Conservation (phyloP, 805 yeast genomes). For the Barnettozyma populi region DNA sequence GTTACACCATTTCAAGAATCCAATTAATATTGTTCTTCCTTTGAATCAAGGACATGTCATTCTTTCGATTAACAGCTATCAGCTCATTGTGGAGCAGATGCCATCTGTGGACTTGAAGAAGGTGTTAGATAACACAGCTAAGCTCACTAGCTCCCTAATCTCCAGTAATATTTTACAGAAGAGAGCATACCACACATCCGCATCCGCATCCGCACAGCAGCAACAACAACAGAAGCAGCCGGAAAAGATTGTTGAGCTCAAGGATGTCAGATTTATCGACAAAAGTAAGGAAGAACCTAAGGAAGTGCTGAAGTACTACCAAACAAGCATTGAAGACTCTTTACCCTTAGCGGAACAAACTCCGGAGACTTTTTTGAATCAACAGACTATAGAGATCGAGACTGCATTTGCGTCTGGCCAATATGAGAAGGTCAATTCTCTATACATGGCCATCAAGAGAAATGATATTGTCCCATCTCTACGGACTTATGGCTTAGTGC, state of each 20-base stretch:
- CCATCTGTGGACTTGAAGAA: conserved; percentile 10
- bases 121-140: conserved; percentile 2
- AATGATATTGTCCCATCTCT: conserved; percentile 44
- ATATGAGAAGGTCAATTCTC: conserved; percentile 31
- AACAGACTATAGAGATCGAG: conserved; percentile 28
- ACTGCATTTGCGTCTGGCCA: conserved; percentile 24
- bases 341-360: conserved; percentile 16
- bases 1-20: conserved; percentile 11
- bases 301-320: conserved; percentile 13
- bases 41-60: conserved; percentile 15
- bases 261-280: background rate
- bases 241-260: conserved; percentile 2
- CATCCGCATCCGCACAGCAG: conserved; percentile 2
- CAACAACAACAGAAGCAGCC: background rate
- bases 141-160: background rate
- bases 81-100: conserved; percentile 12
- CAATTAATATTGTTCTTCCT: conserved; percentile 18
- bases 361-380: conserved; percentile 26
- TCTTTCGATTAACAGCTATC: conserved; percentile 15
- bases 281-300: background rate
- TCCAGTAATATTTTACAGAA: conserved; percentile 1
- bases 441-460: conserved; percentile 36
- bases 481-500: conserved; percentile 46
- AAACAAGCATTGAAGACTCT: conserved; percentile 11
- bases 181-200: conserved; percentile 6